Evolutionary conservation across 495 filamentous ascomycete species (phyloP), one percentile per base, ranked within the genome.

Genomic region (Hypoxylon trugodes): DNA sequence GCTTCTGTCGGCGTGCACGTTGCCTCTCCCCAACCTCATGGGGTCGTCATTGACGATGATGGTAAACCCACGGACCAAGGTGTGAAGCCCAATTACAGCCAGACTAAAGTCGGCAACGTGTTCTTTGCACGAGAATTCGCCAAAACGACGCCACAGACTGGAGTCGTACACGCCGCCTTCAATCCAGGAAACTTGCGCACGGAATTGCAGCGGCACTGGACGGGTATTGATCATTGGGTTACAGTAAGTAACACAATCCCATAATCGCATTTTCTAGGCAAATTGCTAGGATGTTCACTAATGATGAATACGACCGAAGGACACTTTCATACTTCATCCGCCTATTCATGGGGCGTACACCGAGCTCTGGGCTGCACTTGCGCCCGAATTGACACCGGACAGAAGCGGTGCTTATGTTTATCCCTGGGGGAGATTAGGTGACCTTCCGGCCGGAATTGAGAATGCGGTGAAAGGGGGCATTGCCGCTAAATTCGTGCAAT

Each of bases 131-230:
- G 48, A 6, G 74, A 79, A 24, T 73, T 69, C 36, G 76, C 74
- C 13, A 47, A 28, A 32, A 43, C 16, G 55, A 73, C 37, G 12
- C 19, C 33, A 10, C 38, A 53, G 12, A 61, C 56, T 13, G 65
- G 68, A 30, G 55, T 73, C 19, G 57, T 73, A 33, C 59, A 61
- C 19, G 46, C 64, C 10, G 60, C 41, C 12, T 66, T 67, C 40
- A 77, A 82, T 61, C 80, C 80, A 6, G 81, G 81, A 19, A 75
- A 79, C 26, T 46, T 82, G 35, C 61, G 70, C 37, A 68, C 76
- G 4, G 40, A 68, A 8, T 66, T 73, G 24, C 71, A 68, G 54
- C 57, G 66, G n/a, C 49, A 72, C 10, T 50, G 51, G 36, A n/a
- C 45, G 1, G 62, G 54, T 10, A 22, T 65, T 13, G 33, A 18